Base-by-base conservation (phyloP, 805 yeast species). In the Kregervanrija fluxuum region DNA sequence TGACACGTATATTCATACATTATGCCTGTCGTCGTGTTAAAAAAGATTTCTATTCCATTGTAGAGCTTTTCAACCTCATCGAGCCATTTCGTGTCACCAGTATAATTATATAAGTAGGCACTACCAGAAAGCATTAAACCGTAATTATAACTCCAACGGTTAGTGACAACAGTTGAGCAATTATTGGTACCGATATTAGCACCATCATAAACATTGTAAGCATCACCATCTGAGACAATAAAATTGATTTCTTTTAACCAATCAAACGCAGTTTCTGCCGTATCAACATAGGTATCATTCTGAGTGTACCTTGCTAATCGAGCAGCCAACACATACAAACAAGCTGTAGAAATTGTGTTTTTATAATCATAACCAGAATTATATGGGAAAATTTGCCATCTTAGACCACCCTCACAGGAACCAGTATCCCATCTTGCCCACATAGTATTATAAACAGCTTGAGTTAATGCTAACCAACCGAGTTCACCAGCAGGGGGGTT, bases 341-440 rank as follows among this genome's bases (percentile, higher is more conserved):
- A 78, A 3, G 95, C 95, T 61, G 86, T 87, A n/a, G 93, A 75
- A 52, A 87, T 85, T n/a, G 90, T 67, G 66, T 88, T 88, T 62
- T 87, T 87, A 66, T 87, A 87, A 61, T 83, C 80, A 62, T 86
- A 87, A 48, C 96, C 96, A 8, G 85, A 71, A 62, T 88, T 88
- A 88, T 89, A 87, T 43, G 82, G 74, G 66, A 84, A 88, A 52
- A 87, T 88, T 69, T 87, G 96, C 96, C 96, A 87, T 66, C 96
- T 76, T 46, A 87, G 70, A 2, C 96, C 96, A 42, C 96, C 96
- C 37, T 65, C 71, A 61, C 87, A 80, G 54, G 67, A 48, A 3
- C 51, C 65, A 12, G 66, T 50, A 55, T 87, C 95, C 96, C 96
- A 87, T 55, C 95, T 72, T 4, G 73, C 60, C 46, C 79, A 73